phyloP scores from a whole-genome alignment of 805 yeast species.

The Lachancea waltii region DNA sequence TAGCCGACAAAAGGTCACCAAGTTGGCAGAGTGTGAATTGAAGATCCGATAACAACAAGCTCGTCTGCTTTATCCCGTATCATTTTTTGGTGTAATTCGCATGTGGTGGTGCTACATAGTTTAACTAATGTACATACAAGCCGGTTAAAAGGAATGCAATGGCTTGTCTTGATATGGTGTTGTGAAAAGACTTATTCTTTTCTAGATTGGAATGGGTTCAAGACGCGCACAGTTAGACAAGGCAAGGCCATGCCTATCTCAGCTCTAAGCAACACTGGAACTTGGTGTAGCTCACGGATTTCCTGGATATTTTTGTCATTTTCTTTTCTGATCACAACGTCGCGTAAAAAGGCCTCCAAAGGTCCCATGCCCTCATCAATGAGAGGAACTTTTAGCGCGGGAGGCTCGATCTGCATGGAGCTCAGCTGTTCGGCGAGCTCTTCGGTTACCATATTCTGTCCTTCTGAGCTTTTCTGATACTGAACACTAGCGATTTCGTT shows the following conservation, averaged over 20 bases:
- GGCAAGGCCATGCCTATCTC: constrained; percentile 96
- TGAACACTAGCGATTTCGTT: constrained; percentile 57
- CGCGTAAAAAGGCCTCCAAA: constrained; percentile 51
- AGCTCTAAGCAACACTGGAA: constrained; percentile 82
- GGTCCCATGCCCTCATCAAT: constrained; percentile 27
- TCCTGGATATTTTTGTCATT: constrained; percentile 68
- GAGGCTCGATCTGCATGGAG: constrained; percentile 45
- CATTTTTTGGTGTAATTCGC: too few species aligned
- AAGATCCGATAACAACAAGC: too few species aligned
- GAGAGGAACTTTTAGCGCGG: constrained; percentile 32
- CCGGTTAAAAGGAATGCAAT: constrained; percentile 1
- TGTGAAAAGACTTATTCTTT: background rate
- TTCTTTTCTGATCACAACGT: constrained; percentile 54
- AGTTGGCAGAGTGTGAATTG: too few species aligned
- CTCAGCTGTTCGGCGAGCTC: constrained; percentile 44
- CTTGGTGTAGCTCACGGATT: constrained; percentile 64
- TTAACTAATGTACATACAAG: constrained; percentile 14
- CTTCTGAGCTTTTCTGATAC: constrained; percentile 28
- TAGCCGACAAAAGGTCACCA: too few species aligned
- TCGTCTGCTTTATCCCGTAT: too few species aligned
- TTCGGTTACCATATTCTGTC: constrained; percentile 30
- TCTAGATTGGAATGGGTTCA: constrained; percentile 64
- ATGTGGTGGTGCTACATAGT: too few species aligned
- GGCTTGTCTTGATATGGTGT: too few species aligned
- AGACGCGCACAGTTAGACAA: constrained; percentile 82